Base-by-base conservation (phyloP, 208 protist genomes). In the Leishmania arabica region DNA sequence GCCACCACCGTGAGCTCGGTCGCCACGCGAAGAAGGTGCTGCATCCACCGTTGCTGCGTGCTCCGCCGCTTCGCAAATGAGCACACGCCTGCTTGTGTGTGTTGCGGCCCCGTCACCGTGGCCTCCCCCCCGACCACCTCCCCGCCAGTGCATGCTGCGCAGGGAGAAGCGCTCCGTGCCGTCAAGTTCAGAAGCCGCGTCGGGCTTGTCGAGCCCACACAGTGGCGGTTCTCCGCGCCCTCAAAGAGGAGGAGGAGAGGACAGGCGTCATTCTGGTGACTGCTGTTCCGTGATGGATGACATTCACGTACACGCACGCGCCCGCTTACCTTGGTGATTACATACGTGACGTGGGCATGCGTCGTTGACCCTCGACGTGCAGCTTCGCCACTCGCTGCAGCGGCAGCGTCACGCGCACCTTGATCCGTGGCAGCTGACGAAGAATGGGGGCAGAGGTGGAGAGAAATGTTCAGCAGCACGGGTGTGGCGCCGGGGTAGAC, bases 391-490 rank as follows among this genome's bases (percentile, higher is more conserved):
- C 68, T 13, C 21, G 13, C 42, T 45, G 40, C 24, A 19, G 40
- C 2, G 40, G 68, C 24, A 34, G 62, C 31, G 62, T 40, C 62
- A 68, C 15, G 31, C 31, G 27, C 9, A 8, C 31, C 62, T 0
- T 58, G 47, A 58, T 51, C 27, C n/a, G 47, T 13, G n/a, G 74
- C 5, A 34, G 37, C n/a, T 40, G 54, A 27, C 17, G 69, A 53
- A 6, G 72, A 64, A 31, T 42, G 27, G 21, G 77, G 82, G 45
- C 82, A 86, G 17, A 89, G 49, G 74, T 94, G 83, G 31, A 94
- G 37, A 24, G 98, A 99, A 0, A 99, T 34, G 85, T 99, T 99
- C 64, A 99, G 86, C 11, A 98, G 83, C 0, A 98, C 56, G 24
- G 97, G 94, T 47, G 89, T 56, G 68, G 79, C 84, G 6, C 88